Base-by-base conservation (phyloP, 192 early-diverging fungal genomes). In the Fimicolochytrium jonesii region DNA sequence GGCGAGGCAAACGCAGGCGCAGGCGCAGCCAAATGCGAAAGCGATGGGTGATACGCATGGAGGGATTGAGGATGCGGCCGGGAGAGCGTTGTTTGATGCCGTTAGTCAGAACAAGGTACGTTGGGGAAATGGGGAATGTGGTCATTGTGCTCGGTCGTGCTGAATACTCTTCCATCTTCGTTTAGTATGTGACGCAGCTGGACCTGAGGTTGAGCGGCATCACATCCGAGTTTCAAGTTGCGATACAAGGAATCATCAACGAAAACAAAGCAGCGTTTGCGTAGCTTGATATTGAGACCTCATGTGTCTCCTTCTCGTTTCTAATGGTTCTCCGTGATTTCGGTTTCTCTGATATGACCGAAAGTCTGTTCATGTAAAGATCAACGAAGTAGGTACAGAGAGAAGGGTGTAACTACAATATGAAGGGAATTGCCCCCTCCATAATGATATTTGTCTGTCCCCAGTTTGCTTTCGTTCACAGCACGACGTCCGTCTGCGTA, bases 51-150 rank as follows among this genome's bases (percentile, higher is more conserved):
- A 58, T 26, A n/a, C 31, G 6, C n/a, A 0, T 15, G 42, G 37
- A 23, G 44, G 17, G 28, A 45, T 36, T n/a, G 57, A 23, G 4
- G 79, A 81, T 69, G 23, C 61, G 3, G 63, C 69, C 18, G 79
- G 79, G 4, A 81, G 76, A 46, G 48, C 69, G 53, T 17, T 81
- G 9, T 78, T 81, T 56, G 79, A 81, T 36, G 79, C 79, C 11
- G 66, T 79, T 7, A 77, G 71, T 39, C 75, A 77, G 57, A 81
- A 81, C 43, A 81, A 81, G 73, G 79, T 77, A 37, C 26, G 10
- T 4, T 18, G 36, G 23, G 13, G 25, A 10, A 28, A 61, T 20
- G 10, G 11, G 7, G 4, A 18, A 17, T 39, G 18, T 28, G 39
- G 45, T n/a, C 22, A 47, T 47, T 47, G 45, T 7, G 22, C 45